Evolutionary conservation across 2,329 filamentous ascomycete species (phyloP).

Genomic region (Cyphellophora europaea): DNA sequence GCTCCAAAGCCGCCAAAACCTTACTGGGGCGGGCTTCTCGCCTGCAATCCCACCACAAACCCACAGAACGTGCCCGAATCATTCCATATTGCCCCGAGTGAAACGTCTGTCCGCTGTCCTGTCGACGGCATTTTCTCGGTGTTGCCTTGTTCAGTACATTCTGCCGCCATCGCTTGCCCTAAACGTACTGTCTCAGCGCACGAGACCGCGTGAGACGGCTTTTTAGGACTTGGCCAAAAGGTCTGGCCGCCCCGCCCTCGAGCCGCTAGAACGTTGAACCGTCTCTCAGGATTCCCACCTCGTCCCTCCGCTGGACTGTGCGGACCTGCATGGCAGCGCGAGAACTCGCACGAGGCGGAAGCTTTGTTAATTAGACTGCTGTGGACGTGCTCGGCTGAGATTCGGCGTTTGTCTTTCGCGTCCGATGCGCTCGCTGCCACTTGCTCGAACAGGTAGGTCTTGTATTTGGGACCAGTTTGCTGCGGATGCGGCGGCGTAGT

Average conservation of each 20-base stretch:
- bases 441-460: too few species aligned
- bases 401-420: too few species aligned
- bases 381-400: background rate
- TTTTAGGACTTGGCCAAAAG: background rate
- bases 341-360: background rate
- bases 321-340: background rate
- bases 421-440: too few species aligned
- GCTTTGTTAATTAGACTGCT: background rate
- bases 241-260: background rate
- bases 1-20: background rate
- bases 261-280: background rate
- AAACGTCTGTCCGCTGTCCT: too few species aligned
- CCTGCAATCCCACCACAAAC: conserved; percentile 14
- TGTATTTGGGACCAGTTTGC: too few species aligned
- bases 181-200: background rate
- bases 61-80: too few species aligned
- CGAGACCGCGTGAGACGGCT: background rate
- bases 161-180: background rate
- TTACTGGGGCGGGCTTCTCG: background rate
- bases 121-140: background rate
- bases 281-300: background rate
- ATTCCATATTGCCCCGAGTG: too few species aligned
- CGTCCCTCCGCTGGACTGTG: background rate
- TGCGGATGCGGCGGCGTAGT: too few species aligned
- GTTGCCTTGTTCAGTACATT: background rate